These are phyloP conservation scores for Coccinonectria pachysandricola DNA, from an alignment of 2,329 filamentous ascomycete genomes.

Conservation along the genomic window DNA sequence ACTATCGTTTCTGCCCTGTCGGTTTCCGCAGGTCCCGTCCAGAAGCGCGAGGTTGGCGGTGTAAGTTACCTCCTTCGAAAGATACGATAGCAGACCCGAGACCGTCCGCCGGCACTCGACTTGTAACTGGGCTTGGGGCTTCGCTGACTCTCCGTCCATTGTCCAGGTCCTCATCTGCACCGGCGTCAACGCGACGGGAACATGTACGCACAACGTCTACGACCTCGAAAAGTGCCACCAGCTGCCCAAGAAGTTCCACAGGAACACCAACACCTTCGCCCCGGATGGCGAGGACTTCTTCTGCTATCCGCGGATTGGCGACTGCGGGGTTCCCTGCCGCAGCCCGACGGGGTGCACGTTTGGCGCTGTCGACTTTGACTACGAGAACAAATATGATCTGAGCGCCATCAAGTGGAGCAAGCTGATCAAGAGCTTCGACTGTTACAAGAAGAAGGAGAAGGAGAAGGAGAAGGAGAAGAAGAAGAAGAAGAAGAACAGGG, in stretches of 20 bases:
- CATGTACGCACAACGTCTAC: slow-evolving; percentile 34
- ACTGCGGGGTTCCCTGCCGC: slow-evolving; percentile 33
- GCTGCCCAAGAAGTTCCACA: slow-evolving; percentile 28
- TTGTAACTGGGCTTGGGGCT: too few relatives aligned
- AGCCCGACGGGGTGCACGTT: slow-evolving; percentile 44
- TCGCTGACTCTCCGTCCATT: too few relatives aligned
- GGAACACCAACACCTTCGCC: slow-evolving; percentile 38
- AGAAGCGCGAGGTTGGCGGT: slow-evolving; percentile 35
- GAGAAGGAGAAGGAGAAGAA: slow-evolving; percentile 5
- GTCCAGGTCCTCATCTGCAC: slow-evolving; percentile 39
- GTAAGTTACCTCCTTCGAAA: slow-evolving; percentile 32
- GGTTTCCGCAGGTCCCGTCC: slow-evolving; percentile 21
- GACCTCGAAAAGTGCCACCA: slow-evolving; percentile 35
- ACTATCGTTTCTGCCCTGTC: slow-evolving; percentile 11
- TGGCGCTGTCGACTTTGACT: slow-evolving; percentile 35
- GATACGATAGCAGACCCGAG: too few relatives aligned
- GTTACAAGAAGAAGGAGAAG: slow-evolving; percentile 10
- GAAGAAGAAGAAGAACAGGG: background rate
- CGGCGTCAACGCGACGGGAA: slow-evolving; percentile 38
- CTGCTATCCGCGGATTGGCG: slow-evolving; percentile 34
- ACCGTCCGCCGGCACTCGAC: too few relatives aligned
- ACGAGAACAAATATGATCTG: slow-evolving; percentile 37
- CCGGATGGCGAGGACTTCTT: slow-evolving; percentile 38
- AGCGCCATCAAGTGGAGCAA: slow-evolving; percentile 34
- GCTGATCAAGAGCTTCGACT: slow-evolving; percentile 27